Base-by-base conservation (phyloP, 441 rosid genomes). In the Euphorbia schlechtendalii region DNA sequence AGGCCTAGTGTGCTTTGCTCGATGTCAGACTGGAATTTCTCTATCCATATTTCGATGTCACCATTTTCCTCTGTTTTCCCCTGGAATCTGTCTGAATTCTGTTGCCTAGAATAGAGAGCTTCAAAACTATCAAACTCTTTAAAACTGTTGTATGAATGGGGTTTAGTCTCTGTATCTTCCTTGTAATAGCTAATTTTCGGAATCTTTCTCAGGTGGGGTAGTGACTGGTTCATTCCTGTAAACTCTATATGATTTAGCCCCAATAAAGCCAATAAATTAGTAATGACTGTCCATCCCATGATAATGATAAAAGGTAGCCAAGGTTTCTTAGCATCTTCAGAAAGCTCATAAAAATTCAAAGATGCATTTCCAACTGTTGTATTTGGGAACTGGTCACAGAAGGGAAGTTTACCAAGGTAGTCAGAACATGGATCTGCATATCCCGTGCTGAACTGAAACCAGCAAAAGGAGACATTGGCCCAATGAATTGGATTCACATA, bases 391-490 rank as follows among this genome's bases (percentile, higher is more conserved):
- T 63, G 74, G 63, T 70, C 62, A 60, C 70, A 76, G 62, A 72
- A 76, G 28, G 76, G 74, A 46, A 73, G 74, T 63, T 67, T 63
- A 41, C 43, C 40, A 8, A n/a, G 56, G 62, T 76, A 66, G 62
- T 60, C 57, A 12, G 70, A 59, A 43, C 77, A 73, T n/a, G 74
- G 61, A 20, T 70, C 67, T 70, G n/a, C 17, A 22, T 67, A 73
- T 61, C 71, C 71, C 27, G 63, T 56, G 3, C 5, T 58, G 30
- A 76, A 70, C 40, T 76, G 77, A 41, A 56, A 27, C 53, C 56
- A 73, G 77, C 80, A 73, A 51, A 58, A 76, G 43, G 66, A 61
- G 67, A 73, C 59, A 21, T 76, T 76, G 32, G 80, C 73, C 73
- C 70, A 70, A 61, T 67, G 72, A 49, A 67, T 60, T 63, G 80